phyloP scores from a whole-genome alignment of 768 basidiomycete species.

The Nevesoporus exiguus region DNA sequence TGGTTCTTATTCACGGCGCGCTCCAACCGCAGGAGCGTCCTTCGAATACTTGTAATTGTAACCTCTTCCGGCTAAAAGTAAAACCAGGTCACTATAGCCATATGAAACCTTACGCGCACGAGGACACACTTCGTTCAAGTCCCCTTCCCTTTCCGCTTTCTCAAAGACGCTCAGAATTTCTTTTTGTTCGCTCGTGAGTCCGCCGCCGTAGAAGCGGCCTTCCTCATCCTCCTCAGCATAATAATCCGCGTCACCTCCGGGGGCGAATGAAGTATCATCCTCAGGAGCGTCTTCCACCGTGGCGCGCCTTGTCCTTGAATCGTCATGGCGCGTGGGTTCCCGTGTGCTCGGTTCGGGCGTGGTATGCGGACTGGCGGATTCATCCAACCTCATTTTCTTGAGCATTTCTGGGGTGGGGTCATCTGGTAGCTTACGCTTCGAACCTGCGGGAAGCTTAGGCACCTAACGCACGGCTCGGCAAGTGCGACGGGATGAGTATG shows the following conservation, averaged over 20 bases:
- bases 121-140: constrained; percentile 62
- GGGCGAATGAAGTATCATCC: constrained; percentile 56
- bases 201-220: constrained; percentile 91
- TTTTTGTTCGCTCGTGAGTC: constrained; percentile 89
- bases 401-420: constrained; percentile 78
- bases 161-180: constrained; percentile 96
- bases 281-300: constrained; percentile 58
- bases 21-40: constrained; percentile 78
- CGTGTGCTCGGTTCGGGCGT: constrained; percentile 8
- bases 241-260: constrained; percentile 87
- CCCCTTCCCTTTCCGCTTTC: constrained; percentile 57
- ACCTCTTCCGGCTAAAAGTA: constrained; percentile 57
- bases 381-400: constrained; percentile 70
- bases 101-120: not conserved
- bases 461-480: constrained; percentile 38
- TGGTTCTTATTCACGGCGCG: constrained; percentile 92
- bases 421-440: constrained; percentile 74
- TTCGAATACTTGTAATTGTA: constrained; percentile 65
- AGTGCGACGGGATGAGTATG: not conserved
- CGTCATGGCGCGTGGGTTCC: constrained; percentile 5
- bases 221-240: constrained; percentile 90
- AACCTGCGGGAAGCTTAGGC: constrained; percentile 60
- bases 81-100: not conserved
- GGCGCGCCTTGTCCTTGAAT: constrained; percentile 37
- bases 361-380: constrained; percentile 6